A percentile compares a stretch with the other conserved stretches of the same genome.
Conservation (phyloP, 2,329 filamentous ascomycete species). For the Eurotiales sp. region DNA sequence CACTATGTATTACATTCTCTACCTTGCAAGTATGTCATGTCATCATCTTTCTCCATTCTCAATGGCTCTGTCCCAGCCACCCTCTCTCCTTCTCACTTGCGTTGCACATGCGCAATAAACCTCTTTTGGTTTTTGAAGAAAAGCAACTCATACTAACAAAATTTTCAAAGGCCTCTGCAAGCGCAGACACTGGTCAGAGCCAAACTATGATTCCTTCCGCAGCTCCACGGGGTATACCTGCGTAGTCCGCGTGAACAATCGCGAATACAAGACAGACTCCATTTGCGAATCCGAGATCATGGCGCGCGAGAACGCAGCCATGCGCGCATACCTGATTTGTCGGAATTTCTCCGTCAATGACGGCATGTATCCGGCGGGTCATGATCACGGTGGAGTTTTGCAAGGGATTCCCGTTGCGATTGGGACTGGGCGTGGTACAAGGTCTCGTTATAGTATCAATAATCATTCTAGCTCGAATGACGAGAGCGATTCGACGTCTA, state of each 20-base stretch:
- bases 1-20: constrained; percentile 55
- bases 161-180: constrained; percentile 73
- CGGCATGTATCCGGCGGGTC: constrained; percentile 69
- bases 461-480: constrained; percentile 29
- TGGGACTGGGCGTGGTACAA: constrained; percentile 50
- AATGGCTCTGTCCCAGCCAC: not conserved
- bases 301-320: constrained; percentile 89
- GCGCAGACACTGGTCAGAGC: constrained; percentile 89
- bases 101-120: not conserved
- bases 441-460: not conserved
- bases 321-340: constrained; percentile 96
- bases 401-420: constrained; percentile 64
- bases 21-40: constrained; percentile 65
- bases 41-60: not conserved
- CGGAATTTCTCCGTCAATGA: constrained; percentile 96
- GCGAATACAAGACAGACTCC: constrained; percentile 89
- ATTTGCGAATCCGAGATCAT: constrained; percentile 76
- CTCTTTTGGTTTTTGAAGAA: not conserved
- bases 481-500: constrained; percentile 40
- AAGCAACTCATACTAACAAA: constrained; percentile 34
- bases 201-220: constrained; percentile 78
- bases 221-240: constrained; percentile 76
- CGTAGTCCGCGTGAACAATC: constrained; percentile 90
- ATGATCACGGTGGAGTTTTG: constrained; percentile 51
- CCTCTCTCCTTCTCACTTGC: not conserved